Evolutionary conservation across 2,329 filamentous ascomycete species (phyloP).

Genomic region (Rosellinia necatrix): DNA sequence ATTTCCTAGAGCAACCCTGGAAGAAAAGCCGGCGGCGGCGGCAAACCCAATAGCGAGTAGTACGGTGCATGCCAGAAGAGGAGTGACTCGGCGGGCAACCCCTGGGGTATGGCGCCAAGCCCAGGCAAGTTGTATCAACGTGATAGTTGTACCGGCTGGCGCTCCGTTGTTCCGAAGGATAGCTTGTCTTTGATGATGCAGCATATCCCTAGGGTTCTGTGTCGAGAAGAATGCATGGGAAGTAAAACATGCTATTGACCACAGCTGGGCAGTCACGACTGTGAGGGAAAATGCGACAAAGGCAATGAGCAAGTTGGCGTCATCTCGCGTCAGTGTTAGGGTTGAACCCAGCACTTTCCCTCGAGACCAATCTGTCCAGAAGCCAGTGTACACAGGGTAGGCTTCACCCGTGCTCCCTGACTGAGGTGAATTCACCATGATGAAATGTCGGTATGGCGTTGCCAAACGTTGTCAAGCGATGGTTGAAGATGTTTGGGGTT

Average conservation of each 20-base stretch:
- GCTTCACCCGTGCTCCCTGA: no score
- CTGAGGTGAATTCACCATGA: no score
- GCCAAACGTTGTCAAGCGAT: no score
- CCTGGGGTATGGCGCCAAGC: slow-evolving; percentile 18
- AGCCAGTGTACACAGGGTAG: slow-evolving; percentile 34
- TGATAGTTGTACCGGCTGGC: slow-evolving; percentile 10
- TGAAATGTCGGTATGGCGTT: no score
- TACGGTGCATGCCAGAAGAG: background rate
- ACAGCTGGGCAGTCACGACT: slow-evolving; percentile 30
- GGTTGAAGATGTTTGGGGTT: no score
- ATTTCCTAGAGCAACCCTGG: slow-evolving; percentile 12
- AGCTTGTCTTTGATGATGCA: slow-evolving; percentile 37
- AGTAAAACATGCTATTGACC: slow-evolving; percentile 31
- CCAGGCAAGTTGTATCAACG: slow-evolving; percentile 19
- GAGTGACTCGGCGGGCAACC: background rate
- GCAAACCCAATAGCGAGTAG: slow-evolving; percentile 1
- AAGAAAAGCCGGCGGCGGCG: slow-evolving; percentile 13
- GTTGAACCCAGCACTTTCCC: slow-evolving; percentile 40
- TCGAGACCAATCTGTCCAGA: slow-evolving; percentile 42
- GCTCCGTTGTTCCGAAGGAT: slow-evolving; percentile 30
- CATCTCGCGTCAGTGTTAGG: slow-evolving; percentile 36
- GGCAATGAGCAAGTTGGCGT: slow-evolving; percentile 42
- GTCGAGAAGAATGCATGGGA: slow-evolving; percentile 30
- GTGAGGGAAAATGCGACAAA: slow-evolving; percentile 43
- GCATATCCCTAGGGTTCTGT: slow-evolving; percentile 25